Conservation (phyloP, 129 eudicot genomes). For the Sambucus nigra region DNA sequence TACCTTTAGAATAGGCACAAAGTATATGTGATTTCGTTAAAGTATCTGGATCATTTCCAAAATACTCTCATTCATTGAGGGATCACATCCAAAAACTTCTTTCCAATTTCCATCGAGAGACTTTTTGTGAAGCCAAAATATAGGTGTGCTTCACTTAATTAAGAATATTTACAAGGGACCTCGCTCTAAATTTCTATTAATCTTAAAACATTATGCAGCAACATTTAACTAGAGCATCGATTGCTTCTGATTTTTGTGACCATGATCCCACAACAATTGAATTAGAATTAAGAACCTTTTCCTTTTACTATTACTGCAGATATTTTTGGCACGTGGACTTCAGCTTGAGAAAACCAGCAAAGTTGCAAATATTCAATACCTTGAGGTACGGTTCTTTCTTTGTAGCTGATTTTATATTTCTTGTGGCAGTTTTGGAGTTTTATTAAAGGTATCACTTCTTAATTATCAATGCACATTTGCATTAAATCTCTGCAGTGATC, state of each 20-base stretch:
- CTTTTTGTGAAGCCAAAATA: too few relatives aligned
- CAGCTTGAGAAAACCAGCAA: slow-evolving; percentile 72
- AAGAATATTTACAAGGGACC: too few relatives aligned
- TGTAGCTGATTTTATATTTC: slow-evolving; percentile 6
- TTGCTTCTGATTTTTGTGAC: slow-evolving; percentile 1
- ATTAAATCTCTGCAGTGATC: neutral
- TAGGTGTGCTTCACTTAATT: too few relatives aligned
- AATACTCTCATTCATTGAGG: too few relatives aligned
- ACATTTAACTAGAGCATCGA: neutral
- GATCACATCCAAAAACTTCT: too few relatives aligned
- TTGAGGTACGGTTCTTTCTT: slow-evolving; percentile 34
- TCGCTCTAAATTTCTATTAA: too few relatives aligned
- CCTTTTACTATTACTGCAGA: slow-evolving; percentile 23
- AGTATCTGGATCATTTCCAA: too few relatives aligned
- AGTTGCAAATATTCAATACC: slow-evolving; percentile 47
- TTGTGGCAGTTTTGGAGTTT: neutral
- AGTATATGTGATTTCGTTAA: too few relatives aligned
- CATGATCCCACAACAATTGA: neutral
- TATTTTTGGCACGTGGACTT: slow-evolving; percentile 62
- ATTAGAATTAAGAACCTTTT: neutral
- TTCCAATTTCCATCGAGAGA: too few relatives aligned
- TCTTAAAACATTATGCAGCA: too few relatives aligned
- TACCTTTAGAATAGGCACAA: too few relatives aligned
- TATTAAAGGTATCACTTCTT: neutral
- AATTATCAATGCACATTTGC: neutral